phyloP scores from a whole-genome alignment of 805 yeast genomes.

The Candida hungchunana region DNA sequence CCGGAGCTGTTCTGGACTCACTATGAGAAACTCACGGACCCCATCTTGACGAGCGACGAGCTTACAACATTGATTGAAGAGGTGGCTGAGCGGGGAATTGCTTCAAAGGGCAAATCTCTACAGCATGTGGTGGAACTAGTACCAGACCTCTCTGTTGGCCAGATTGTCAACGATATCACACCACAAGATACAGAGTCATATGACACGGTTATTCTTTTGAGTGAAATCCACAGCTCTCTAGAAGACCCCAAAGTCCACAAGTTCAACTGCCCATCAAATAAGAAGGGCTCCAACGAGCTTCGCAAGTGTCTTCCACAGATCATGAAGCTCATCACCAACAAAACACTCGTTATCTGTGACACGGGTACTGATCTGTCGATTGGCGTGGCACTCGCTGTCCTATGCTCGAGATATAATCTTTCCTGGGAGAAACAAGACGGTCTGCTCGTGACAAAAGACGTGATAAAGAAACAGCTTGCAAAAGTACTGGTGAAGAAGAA shows the following conservation, averaged over 20 bases:
- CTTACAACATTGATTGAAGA: slow-evolving; percentile 16
- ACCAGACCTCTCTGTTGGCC: slow-evolving; percentile 23
- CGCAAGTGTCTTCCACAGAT: slow-evolving; percentile 45
- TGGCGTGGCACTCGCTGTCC: slow-evolving; percentile 50
- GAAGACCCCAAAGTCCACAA: neutral
- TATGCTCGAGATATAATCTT: slow-evolving; percentile 42
- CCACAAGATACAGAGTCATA: slow-evolving; percentile 2
- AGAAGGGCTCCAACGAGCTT: slow-evolving; percentile 64
- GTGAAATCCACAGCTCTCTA: neutral
- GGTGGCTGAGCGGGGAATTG: neutral
- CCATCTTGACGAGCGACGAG: slow-evolving; percentile 29
- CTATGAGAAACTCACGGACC: slow-evolving; percentile 27
- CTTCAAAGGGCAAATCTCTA: neutral
- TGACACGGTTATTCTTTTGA: slow-evolving; percentile 9
- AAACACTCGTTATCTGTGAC: slow-evolving; percentile 49
- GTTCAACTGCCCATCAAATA: slow-evolving; percentile 32
- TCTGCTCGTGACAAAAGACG: slow-evolving; percentile 40
- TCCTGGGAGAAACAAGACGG: slow-evolving; percentile 33
- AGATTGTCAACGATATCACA: slow-evolving; percentile 9
- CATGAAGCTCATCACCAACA: slow-evolving; percentile 23
- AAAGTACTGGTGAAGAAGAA: slow-evolving; percentile 42
- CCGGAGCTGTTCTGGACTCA: slow-evolving; percentile 57
- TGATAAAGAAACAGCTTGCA: slow-evolving; percentile 53
- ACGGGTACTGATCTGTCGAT: slow-evolving; percentile 63
- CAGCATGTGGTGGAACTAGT: slow-evolving; percentile 17